Conservation (phyloP, 345 rosid genomes). For the Eucalyptus sp. region DNA sequence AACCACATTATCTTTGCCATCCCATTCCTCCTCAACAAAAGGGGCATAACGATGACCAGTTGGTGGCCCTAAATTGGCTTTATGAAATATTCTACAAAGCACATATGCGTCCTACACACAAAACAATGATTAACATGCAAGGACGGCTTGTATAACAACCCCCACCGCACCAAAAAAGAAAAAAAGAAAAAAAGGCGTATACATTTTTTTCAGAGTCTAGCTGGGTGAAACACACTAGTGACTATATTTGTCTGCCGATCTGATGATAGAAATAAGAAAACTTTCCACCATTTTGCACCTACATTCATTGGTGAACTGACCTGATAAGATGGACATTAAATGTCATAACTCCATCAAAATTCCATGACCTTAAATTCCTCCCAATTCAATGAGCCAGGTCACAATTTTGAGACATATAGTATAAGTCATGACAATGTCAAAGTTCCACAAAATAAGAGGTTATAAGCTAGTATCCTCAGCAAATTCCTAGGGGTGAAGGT, state of each 20-base stretch:
- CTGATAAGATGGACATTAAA: background rate
- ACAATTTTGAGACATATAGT: background rate
- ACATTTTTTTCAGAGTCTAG: background rate
- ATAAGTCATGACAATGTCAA: background rate
- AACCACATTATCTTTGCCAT: background rate
- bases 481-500: background rate
- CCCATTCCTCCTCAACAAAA: constrained; percentile 9
- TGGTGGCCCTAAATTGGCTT: constrained; percentile 90
- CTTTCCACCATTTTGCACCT: background rate
- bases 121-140: background rate
- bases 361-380: background rate
- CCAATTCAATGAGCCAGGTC: background rate
- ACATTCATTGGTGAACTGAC: background rate
- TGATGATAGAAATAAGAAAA: background rate
- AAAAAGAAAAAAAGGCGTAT: background rate
- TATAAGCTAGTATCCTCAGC: background rate
- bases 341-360: background rate
- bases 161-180: background rate
- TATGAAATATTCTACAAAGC: constrained; percentile 82
- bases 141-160: background rate
- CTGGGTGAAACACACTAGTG: background rate
- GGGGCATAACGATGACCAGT: constrained; percentile 23
- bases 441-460: background rate
- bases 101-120: constrained; percentile 51
- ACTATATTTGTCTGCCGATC: background rate